Percentiles rank a stretch among this genome's conserved stretches.
phyloP scores from a whole-genome alignment of 805 yeast species.

The Scheffersomyces lignosus region DNA sequence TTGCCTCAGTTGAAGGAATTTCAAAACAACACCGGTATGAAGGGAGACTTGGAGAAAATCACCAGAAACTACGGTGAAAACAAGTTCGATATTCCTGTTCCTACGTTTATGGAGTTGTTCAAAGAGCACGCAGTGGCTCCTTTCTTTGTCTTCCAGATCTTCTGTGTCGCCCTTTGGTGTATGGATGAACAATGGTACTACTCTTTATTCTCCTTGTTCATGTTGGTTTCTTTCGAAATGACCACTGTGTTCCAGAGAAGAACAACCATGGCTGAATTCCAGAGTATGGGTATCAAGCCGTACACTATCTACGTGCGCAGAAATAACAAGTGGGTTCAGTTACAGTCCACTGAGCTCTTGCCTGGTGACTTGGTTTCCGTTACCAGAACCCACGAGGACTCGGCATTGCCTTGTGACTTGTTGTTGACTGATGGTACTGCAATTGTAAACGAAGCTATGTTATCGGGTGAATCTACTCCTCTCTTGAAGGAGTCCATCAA shows the following conservation, averaged over 20 bases:
- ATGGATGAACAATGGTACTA: constrained; percentile 97
- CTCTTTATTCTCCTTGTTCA: constrained; percentile 85
- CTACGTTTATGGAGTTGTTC: constrained; percentile 85
- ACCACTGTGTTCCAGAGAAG: constrained; percentile 96
- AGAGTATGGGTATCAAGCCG: constrained; percentile 96
- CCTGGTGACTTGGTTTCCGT: constrained; percentile 93
- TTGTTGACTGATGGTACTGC: constrained; percentile 85
- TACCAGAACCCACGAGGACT: constrained; percentile 84
- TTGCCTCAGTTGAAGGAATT: constrained; percentile 56
- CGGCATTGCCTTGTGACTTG: constrained; percentile 93
- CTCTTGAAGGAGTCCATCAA: constrained; percentile 87
- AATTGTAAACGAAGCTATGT: constrained; percentile 98
- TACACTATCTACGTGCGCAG: constrained; percentile 75
- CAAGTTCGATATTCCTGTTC: constrained; percentile 92
- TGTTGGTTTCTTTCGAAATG: constrained; percentile 90
- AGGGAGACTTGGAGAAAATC: constrained; percentile 50
- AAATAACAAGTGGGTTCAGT: constrained; percentile 63
- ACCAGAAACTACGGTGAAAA: constrained; percentile 76
- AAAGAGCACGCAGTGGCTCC: constrained; percentile 99
- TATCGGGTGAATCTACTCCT: constrained; percentile 98
- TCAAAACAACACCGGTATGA: constrained; percentile 56
- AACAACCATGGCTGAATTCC: constrained; percentile 90
- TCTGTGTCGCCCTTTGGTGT: constrained; percentile 93
- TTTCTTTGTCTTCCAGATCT: constrained; percentile 92
- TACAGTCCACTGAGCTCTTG: constrained; percentile 71